Conservation (phyloP, 345 rosid genomes). For the Arabis hirsuta region DNA sequence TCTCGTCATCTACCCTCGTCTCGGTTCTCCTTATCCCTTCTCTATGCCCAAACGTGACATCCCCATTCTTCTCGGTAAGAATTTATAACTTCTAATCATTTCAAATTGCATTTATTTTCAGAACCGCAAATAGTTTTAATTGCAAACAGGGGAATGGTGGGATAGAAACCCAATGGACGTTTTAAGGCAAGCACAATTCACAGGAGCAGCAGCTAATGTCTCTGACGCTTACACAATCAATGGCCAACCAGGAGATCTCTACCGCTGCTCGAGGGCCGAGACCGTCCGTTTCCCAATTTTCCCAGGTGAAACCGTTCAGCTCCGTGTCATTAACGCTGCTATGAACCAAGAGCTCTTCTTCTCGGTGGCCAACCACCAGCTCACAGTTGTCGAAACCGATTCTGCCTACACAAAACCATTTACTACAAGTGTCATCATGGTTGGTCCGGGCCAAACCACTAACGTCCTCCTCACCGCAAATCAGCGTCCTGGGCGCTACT, state of each 20-base stretch:
- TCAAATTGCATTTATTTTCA: background rate
- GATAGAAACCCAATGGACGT: constrained; percentile 80
- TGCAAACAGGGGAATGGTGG: constrained; percentile 86
- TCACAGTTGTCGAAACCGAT: constrained; percentile 65
- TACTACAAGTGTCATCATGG: constrained; percentile 60
- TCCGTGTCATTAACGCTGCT: constrained; percentile 73
- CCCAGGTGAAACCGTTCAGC: constrained; percentile 61
- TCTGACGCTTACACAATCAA: constrained; percentile 92
- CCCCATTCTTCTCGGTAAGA: constrained; percentile 68
- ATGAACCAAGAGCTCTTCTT: constrained; percentile 75
- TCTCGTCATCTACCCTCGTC: constrained; percentile 60
- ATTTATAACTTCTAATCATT: background rate
- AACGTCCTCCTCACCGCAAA: constrained; percentile 62
- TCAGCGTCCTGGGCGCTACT: constrained; percentile 61
- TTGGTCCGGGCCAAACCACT: constrained; percentile 74
- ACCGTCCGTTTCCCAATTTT: constrained; percentile 49
- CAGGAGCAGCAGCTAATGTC: constrained; percentile 70
- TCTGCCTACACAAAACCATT: constrained; percentile 68
- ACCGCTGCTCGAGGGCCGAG: constrained; percentile 62
- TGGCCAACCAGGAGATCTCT: constrained; percentile 93
- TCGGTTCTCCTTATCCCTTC: constrained; percentile 70
- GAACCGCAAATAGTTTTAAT: background rate
- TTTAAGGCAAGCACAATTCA: constrained; percentile 55
- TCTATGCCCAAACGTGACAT: constrained; percentile 64
- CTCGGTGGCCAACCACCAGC: constrained; percentile 63